Conservation (phyloP, 2,329 filamentous ascomycete genomes). For the Alternaria alternata region DNA sequence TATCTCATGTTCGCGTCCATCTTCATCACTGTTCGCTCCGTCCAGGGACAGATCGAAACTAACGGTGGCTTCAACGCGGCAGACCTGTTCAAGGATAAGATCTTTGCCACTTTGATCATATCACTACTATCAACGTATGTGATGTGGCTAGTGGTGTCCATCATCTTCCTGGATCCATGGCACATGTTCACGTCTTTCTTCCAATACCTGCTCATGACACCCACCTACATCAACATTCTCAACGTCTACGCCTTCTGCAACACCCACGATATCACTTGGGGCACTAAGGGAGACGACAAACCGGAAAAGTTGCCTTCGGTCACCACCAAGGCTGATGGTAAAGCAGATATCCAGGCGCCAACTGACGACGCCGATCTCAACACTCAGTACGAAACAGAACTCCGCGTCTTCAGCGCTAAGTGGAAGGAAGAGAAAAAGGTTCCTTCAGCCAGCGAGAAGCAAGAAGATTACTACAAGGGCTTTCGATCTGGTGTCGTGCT, state of each 20-base stretch:
- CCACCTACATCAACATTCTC: conserved; percentile 96
- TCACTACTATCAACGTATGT: conserved; percentile 92
- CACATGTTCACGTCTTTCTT: conserved; percentile 96
- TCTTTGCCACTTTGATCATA: conserved; percentile 93
- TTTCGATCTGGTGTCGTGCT: conserved; percentile 92
- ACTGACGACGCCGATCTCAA: conserved; percentile 96
- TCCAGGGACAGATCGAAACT: conserved; percentile 71
- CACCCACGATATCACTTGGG: conserved; percentile 97
- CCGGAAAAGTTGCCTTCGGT: conserved; percentile 88
- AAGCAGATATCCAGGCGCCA: conserved; percentile 85
- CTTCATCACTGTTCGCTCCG: conserved; percentile 89
- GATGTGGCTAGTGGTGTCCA: conserved; percentile 88
- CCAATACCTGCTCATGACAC: conserved; percentile 94
- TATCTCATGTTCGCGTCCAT: conserved; percentile 92
- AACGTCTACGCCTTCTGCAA: conserved; percentile 99
- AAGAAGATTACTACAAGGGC: conserved; percentile 98
- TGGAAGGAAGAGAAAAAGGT: conserved; percentile 74
- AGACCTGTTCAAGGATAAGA: conserved; percentile 81
- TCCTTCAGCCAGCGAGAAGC: conserved; percentile 73
- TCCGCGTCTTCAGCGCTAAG: conserved; percentile 77
- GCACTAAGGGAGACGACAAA: conserved; percentile 97
- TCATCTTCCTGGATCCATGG: conserved; percentile 98
- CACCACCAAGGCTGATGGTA: conserved; percentile 90
- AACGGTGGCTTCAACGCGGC: conserved; percentile 72
- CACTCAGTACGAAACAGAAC: conserved; percentile 88